Evolutionary conservation across 1,284 basidiomycete species (phyloP).

Genomic region (Trametes pubescens): DNA sequence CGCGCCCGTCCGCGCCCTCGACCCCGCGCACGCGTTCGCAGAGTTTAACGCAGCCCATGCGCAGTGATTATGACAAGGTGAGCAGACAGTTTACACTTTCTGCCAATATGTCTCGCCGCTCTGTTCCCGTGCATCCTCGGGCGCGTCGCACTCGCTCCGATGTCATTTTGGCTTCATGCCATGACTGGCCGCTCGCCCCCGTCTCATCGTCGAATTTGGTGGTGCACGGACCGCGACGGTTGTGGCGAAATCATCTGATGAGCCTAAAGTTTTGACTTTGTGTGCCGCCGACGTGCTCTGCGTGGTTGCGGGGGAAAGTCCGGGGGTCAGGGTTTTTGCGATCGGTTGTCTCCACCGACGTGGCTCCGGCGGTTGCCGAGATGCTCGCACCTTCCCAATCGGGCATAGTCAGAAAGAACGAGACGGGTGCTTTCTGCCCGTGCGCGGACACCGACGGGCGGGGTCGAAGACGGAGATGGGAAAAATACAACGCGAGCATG

Average conservation of each 20-base stretch:
- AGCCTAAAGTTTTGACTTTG: constrained; percentile 26
- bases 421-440: constrained; percentile 11
- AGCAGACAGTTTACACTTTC: constrained; percentile 11
- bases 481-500: constrained; percentile 4
- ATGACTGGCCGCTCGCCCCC: constrained; percentile 7
- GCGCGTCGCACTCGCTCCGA: constrained; percentile 8
- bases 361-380: constrained; percentile 16
- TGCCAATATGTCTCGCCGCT: constrained; percentile 3
- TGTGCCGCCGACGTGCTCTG: constrained; percentile 9
- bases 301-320: constrained; percentile 20
- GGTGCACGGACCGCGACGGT: constrained; percentile 14
- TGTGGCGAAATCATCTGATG: constrained; percentile 13
- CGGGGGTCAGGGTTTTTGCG: constrained; percentile 15
- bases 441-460: neutral
- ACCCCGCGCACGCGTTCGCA: constrained; percentile 23
- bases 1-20: constrained; percentile 24
- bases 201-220: constrained; percentile 15
- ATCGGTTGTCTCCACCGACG: constrained; percentile 9
- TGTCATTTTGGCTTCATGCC: constrained; percentile 18
- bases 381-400: constrained; percentile 8
- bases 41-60: constrained; percentile 21
- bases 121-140: constrained; percentile 20
- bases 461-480: constrained; percentile 15
- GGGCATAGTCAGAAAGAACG: constrained; percentile 9
- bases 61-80: constrained; percentile 34